phyloP scores from a whole-genome alignment of 495 filamentous ascomycete species.

The Neurospora tetrasperma region DNA sequence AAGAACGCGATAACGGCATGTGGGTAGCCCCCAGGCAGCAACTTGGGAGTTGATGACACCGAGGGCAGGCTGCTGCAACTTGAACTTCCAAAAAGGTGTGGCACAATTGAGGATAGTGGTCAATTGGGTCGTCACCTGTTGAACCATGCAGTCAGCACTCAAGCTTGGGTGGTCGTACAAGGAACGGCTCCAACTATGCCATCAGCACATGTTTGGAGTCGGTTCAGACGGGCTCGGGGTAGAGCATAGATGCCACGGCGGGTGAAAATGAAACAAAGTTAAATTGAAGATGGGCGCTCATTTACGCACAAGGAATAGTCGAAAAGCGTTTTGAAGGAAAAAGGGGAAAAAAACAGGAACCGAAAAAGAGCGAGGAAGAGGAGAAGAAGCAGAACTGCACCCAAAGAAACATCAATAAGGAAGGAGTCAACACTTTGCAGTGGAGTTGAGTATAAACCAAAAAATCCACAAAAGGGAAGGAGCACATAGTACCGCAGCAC shows the following conservation, averaged over 20 bases:
- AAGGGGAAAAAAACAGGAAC: no score
- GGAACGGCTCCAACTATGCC: neutral
- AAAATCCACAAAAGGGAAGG: neutral
- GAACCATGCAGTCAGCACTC: neutral
- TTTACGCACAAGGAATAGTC: no score
- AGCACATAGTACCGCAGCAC: neutral
- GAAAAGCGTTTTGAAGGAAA: no score
- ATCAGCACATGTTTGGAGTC: neutral
- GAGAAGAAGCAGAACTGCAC: neutral
- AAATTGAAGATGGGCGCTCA: no score
- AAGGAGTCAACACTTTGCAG: accelerated
- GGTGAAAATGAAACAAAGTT: no score
- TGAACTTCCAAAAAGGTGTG: neutral
- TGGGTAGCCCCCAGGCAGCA: no score
- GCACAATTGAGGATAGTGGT: neutral
- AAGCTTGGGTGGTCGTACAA: neutral
- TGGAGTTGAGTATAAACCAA: neutral
- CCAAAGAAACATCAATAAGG: neutral
- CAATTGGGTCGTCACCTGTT: neutral
- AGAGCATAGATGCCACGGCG: no score
- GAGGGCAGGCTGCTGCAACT: no score
- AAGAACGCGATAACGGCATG: neutral
- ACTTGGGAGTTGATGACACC: no score
- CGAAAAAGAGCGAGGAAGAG: neutral
- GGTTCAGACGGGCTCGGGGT: no score